These are phyloP conservation scores for Oryza rufipogon DNA, from an alignment of 176 grass and related monocot species.

Conservation along the genomic window DNA sequence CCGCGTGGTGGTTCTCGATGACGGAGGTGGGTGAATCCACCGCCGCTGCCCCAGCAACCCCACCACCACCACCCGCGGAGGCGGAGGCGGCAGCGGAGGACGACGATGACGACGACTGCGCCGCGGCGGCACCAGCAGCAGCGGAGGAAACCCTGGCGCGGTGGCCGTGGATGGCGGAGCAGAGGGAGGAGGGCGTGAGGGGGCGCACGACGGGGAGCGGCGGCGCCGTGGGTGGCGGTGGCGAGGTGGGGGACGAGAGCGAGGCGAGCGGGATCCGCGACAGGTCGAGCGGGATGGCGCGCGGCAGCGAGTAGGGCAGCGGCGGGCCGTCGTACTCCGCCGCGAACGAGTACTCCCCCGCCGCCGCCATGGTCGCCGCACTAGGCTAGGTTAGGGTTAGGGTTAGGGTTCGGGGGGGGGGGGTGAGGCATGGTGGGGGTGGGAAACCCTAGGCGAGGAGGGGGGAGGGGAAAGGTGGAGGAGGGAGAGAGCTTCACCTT, in stretches of 20 bases:
- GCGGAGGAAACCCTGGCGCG: background rate
- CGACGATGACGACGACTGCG: background rate
- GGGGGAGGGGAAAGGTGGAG: background rate
- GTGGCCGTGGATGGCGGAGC: conserved; percentile 44
- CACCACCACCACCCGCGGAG: background rate
- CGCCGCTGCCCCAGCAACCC: background rate
- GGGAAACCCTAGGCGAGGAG: conserved; percentile 58
- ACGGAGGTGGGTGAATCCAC: conserved; percentile 82
- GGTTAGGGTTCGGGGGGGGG: conserved; percentile 30
- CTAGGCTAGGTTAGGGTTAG: conserved; percentile 28
- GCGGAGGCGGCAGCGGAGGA: conserved; percentile 13
- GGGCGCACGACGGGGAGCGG: conserved; percentile 84
- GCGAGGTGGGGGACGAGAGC: conserved; percentile 37
- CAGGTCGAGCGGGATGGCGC: conserved; percentile 85
- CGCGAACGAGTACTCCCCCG: conserved; percentile 79
- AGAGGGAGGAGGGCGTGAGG: conserved; percentile 58
- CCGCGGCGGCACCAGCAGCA: background rate
- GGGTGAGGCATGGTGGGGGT: conserved; percentile 40
- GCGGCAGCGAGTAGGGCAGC: conserved; percentile 75
- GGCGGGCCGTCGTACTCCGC: conserved; percentile 90
- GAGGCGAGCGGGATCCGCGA: conserved; percentile 80
- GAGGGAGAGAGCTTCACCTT: conserved; percentile 10
- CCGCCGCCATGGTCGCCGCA: background rate
- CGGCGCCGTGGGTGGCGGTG: conserved; percentile 28
- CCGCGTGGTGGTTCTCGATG: conserved; percentile 81